phyloP scores from a whole-genome alignment of 2,329 filamentous ascomycete species.

The Pezicula radicicola region DNA sequence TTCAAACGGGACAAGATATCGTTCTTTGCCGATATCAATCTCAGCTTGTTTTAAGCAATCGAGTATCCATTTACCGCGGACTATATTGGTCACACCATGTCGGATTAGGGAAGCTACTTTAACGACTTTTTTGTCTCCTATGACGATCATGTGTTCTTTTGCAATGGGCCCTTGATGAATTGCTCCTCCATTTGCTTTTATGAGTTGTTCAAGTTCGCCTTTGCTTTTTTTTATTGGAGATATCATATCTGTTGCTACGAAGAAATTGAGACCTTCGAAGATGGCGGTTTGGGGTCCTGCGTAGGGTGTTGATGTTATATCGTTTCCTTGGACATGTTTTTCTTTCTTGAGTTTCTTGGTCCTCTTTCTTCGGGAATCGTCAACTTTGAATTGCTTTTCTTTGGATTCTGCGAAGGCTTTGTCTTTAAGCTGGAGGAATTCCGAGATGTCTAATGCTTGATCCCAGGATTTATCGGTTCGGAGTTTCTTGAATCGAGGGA shows the following conservation, averaged over 20 bases:
- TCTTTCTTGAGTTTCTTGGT: conserved; percentile 66
- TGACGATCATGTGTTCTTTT: conserved; percentile 60
- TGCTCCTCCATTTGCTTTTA: conserved; percentile 80
- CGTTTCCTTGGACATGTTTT: conserved; percentile 69
- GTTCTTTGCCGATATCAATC: conserved; percentile 45
- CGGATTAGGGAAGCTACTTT: conserved; percentile 84
- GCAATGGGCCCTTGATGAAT: conserved; percentile 72
- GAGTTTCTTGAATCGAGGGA: conserved; percentile 82
- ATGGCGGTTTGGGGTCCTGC: conserved; percentile 57
- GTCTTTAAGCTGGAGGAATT: conserved; percentile 70
- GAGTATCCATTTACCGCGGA: conserved; percentile 78
- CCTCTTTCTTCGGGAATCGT: conserved; percentile 56
- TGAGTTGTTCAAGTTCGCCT: conserved; percentile 71
- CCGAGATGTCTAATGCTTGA: conserved; percentile 71
- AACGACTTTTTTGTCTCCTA: conserved; percentile 78
- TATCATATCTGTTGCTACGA: conserved; percentile 73
- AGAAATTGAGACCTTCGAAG: conserved; percentile 78
- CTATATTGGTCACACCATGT: conserved; percentile 64
- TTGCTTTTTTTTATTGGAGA: conserved; percentile 73
- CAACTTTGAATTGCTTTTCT: conserved; percentile 76
- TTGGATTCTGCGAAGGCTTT: conserved; percentile 68
- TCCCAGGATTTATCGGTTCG: conserved; percentile 84
- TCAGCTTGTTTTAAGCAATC: conserved; percentile 59
- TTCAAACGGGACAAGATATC: conserved; percentile 61
- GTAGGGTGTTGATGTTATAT: conserved; percentile 48